phyloP scores from a whole-genome alignment of 495 filamentous ascomycete species.

The Lasiosphaeria hispida region DNA sequence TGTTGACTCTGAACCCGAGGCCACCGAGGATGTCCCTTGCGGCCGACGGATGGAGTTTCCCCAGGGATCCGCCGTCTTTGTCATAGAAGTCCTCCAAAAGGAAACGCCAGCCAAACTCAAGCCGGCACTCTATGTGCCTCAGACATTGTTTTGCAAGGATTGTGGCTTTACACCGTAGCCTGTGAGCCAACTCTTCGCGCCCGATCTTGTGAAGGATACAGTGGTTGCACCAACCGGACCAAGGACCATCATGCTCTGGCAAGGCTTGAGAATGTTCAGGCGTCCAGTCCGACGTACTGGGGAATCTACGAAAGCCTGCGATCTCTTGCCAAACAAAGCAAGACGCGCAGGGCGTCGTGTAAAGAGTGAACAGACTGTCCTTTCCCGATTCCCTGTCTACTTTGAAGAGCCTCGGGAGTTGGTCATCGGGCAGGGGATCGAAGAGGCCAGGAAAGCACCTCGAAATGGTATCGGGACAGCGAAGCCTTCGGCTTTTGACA shows the following conservation, averaged over 20 bases:
- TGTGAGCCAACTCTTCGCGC: background rate
- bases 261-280: background rate
- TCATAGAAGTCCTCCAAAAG: background rate
- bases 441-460: slow-evolving; percentile 1
- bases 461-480: background rate
- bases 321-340: slow-evolving; percentile 9
- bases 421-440: background rate
- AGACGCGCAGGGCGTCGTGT: background rate
- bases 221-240: background rate
- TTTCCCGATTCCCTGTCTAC: background rate
- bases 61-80: background rate
- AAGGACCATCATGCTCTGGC: background rate
- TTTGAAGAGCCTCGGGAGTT: background rate
- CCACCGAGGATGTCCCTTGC: no score
- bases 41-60: no score
- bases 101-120: background rate
- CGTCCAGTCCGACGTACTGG: background rate
- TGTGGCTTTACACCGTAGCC: background rate
- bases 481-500: background rate
- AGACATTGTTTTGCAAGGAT: background rate
- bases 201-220: background rate
- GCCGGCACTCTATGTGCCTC: background rate
- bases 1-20: no score
- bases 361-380: background rate
- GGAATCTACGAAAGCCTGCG: background rate